Evolutionary conservation across 352 stramenopile species (phyloP).

Genomic region (Globisporangium spinosum): DNA sequence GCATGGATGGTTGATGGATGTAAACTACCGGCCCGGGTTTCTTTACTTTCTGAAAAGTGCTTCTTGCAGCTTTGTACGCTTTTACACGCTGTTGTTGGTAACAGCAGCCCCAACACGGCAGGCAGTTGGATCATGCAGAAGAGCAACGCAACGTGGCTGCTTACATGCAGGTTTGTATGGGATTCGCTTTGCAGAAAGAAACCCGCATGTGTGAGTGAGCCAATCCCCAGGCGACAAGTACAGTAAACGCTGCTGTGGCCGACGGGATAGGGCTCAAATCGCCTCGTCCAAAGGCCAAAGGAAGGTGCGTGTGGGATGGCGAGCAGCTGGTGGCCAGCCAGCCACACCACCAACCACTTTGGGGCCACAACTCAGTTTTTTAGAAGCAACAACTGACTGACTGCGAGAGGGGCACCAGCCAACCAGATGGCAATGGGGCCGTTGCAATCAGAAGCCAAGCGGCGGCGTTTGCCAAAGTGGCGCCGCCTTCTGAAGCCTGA

Average conservation of each 20-base stretch:
- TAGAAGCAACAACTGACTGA: background rate
- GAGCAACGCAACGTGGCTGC: background rate
- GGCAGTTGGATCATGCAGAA: background rate
- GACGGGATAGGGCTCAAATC: background rate
- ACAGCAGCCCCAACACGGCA: background rate
- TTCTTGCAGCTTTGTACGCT: background rate
- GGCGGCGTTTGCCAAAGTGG: background rate
- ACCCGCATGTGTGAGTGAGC: background rate
- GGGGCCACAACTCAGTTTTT: background rate
- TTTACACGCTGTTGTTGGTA: background rate
- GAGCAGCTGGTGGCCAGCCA: background rate
- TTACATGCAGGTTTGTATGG: background rate
- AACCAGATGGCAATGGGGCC: background rate
- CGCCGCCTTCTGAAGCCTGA: background rate
- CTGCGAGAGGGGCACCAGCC: background rate
- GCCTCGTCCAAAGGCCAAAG: background rate
- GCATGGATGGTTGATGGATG: background rate
- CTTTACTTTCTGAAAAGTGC: background rate
- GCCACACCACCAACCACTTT: background rate
- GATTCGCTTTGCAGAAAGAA: background rate
- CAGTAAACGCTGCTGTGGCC: background rate
- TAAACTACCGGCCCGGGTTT: background rate
- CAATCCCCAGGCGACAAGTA: too few relatives aligned
- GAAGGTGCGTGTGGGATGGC: background rate
- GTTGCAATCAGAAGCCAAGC: background rate